These are phyloP conservation scores for Albatrellus ellisii DNA, from an alignment of 768 basidiomycete species.

Conservation along the genomic window DNA sequence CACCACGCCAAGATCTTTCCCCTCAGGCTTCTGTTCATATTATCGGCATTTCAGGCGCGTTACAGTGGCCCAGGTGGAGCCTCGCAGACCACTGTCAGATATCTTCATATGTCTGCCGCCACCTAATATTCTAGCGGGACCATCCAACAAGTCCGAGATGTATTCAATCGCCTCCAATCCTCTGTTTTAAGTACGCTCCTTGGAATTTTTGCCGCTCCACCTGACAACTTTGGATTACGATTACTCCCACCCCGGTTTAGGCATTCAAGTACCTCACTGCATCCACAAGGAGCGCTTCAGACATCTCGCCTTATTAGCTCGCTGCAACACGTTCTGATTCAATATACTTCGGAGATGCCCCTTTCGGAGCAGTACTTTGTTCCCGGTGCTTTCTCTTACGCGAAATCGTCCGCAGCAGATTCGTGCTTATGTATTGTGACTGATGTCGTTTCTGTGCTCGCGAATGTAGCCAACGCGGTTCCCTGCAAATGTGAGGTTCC, in stretches of 20 bases:
- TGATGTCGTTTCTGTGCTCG: slow-evolving; percentile 50
- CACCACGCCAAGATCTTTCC: too few species aligned
- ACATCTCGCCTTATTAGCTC: slow-evolving; percentile 28
- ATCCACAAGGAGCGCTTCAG: slow-evolving; percentile 21
- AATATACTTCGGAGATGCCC: slow-evolving; percentile 47
- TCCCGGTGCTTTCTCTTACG: slow-evolving; percentile 45
- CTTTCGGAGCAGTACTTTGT: slow-evolving; percentile 63
- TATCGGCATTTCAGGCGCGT: too few species aligned
- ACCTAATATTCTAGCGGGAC: too few species aligned
- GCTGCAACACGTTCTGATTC: slow-evolving; percentile 55
- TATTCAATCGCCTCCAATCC: slow-evolving; percentile 18
- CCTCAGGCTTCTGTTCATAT: too few species aligned
- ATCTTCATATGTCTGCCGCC: too few species aligned
- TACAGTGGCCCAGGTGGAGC: too few species aligned
- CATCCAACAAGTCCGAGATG: slow-evolving; percentile 16
- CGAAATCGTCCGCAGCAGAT: slow-evolving; percentile 33
- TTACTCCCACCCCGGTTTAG: slow-evolving; percentile 49
- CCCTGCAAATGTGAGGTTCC: slow-evolving; percentile 32
- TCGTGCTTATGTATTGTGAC: slow-evolving; percentile 54
- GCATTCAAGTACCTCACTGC: slow-evolving; percentile 27
- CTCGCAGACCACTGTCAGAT: too few species aligned
- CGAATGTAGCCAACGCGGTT: slow-evolving; percentile 66
- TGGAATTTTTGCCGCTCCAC: slow-evolving; percentile 41
- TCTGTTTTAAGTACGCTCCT: slow-evolving; percentile 36
- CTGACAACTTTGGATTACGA: slow-evolving; percentile 37